Evolutionary conservation across 1,284 basidiomycete species (phyloP).

Genomic region (Uromyces viciae-fabae): DNA sequence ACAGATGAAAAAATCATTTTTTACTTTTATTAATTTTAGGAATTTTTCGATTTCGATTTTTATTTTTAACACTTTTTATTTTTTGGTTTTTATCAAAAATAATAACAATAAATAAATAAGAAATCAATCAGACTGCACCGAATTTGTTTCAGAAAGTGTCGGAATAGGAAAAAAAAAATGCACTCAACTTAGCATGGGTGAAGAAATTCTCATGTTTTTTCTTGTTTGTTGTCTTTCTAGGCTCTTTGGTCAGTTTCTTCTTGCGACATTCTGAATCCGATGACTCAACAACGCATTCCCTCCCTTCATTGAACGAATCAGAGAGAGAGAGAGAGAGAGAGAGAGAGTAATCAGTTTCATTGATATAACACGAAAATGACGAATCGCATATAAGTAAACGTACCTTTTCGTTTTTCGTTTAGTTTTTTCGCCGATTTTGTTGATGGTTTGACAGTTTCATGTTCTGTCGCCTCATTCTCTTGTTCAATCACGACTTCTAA

Average conservation of each 20-base stretch:
- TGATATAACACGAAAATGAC: background rate
- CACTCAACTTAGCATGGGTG: slow-evolving; percentile 40
- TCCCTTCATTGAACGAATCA: background rate
- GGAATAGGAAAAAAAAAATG: background rate
- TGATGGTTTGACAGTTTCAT: background rate
- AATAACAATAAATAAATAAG: background rate
- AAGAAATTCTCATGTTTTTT: slow-evolving; percentile 43
- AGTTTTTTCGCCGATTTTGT: background rate
- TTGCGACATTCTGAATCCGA: background rate
- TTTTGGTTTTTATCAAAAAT: background rate
- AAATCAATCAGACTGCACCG: background rate
- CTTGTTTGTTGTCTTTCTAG: slow-evolving; percentile 44
- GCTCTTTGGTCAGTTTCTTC: slow-evolving; percentile 11
- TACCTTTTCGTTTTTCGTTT: slow-evolving; percentile 38
- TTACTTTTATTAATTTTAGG: slow-evolving; percentile 8
- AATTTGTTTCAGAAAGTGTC: background rate
- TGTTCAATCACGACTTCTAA: slow-evolving; percentile 16
- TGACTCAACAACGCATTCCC: background rate
- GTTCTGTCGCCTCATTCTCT: background rate
- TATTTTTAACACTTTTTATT: slow-evolving; percentile 29
- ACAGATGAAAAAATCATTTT: too few relatives aligned
- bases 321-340: background rate
- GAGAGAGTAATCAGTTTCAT: background rate
- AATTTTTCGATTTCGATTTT: slow-evolving; percentile 28
- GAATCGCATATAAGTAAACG: background rate